Evolutionary conservation across 176 grass and related monocot genomes (phyloP), one percentile per base, ranked within the genome.

Genomic region (Microstegium vimineum): DNA sequence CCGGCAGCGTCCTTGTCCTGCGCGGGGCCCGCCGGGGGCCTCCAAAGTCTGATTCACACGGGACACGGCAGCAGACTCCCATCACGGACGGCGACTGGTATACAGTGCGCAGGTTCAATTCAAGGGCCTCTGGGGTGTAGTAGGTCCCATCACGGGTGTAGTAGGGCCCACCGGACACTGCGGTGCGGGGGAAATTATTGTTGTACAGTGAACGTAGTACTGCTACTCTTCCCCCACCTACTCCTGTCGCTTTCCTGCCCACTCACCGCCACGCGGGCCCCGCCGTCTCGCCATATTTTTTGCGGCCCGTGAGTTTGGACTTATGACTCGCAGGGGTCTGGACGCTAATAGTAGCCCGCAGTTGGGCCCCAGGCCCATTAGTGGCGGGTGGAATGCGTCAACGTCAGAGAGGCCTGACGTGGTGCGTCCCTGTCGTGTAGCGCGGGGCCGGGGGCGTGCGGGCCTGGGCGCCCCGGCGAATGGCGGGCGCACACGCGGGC

Each of bases 341-440:
- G 18, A 9, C 51, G 51, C 51, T 23, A 57, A 57, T 56, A n/a
- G 51, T 17, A 52, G n/a, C 52, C 52, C 18, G 52, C 20, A 0
- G 16, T 2, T 32, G 74, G 74, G 64, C 35, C 33, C 47, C 11
- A 4, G 28, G 38, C 8, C n/a, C 38, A 52, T 73, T 14, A 66
- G 33, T 36, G 14, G 59, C 25, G 31, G 57, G 32, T 40, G 34
- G 66, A 75, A 86, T 9, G 54, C 41, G 76, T 81, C 69, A 14
- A 34, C 77, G 61, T 86, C 84, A 37, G 18, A 3, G 33, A 3
- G 14, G 35, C 12, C 57, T 64, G 84, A 66, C 84, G 75, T 51
- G 75, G 30, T 62, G 54, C 9, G 6, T 18, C 42, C 32, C 33
- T 69, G 77, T 81, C 77, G 69, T 27, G 76, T 86, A 66, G 84